phyloP scores from a whole-genome alignment of 1,139 yeast genomes.

The Candida sp. region DNA sequence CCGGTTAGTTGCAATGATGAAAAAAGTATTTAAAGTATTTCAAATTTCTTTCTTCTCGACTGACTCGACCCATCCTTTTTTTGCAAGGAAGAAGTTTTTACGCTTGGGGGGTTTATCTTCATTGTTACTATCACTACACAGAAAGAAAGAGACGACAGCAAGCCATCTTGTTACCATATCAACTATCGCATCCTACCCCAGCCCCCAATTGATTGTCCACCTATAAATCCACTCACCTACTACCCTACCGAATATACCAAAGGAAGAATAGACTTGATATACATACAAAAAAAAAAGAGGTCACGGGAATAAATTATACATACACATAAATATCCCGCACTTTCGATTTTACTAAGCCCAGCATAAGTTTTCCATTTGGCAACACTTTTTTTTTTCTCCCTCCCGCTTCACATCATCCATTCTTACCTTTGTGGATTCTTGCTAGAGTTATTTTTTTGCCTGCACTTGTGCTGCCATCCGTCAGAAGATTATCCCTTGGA shows the following conservation, averaged over 20 bases:
- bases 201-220: too few species aligned
- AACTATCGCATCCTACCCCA: too few species aligned
- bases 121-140: too few species aligned
- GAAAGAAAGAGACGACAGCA: too few species aligned
- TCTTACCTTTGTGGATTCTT: not conserved
- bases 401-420: not conserved
- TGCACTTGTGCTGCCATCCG: not conserved
- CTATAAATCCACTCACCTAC: too few species aligned
- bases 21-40: not conserved
- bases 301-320: not conserved
- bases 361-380: not conserved
- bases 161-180: too few species aligned
- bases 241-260: too few species aligned
- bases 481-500: not conserved
- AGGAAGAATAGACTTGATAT: too few species aligned
- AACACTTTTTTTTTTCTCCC: not conserved
- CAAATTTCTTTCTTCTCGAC: not conserved
- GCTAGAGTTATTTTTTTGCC: not conserved
- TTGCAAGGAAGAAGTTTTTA: too few species aligned
- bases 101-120: too few species aligned
- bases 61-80: not conserved
- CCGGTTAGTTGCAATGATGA: not conserved
- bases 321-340: not conserved
- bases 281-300: not conserved
- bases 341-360: not conserved